These are phyloP conservation scores for Dioszegia hungarica DNA, from an alignment of 768 basidiomycete genomes.

Conservation along the genomic window DNA sequence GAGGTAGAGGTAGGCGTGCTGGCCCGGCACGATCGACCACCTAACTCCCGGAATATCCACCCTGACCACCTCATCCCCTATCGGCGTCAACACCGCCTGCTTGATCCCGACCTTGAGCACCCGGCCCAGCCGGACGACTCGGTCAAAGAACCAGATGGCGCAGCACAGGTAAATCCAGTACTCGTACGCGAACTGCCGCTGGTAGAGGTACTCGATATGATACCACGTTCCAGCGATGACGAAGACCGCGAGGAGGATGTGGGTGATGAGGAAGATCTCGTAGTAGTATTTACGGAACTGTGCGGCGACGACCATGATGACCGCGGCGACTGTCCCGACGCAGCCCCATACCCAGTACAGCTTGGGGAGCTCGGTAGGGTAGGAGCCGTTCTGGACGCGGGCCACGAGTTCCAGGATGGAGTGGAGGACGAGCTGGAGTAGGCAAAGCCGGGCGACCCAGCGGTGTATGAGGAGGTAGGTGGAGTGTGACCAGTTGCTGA, in stretches of 20 bases:
- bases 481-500: slow-evolving; percentile 19
- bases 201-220: slow-evolving; percentile 11
- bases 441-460: slow-evolving; percentile 7
- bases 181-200: slow-evolving; percentile 12
- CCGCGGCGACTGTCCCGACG: slow-evolving; percentile 7
- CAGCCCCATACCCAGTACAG: slow-evolving; percentile 18
- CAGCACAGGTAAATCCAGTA: slow-evolving; percentile 10
- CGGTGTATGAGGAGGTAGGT: slow-evolving; percentile 16
- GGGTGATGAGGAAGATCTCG: slow-evolving; percentile 16
- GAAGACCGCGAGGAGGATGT: slow-evolving; percentile 14
- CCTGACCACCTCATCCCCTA: slow-evolving; percentile 5
- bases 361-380: not conserved
- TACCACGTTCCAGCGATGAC: slow-evolving; percentile 11
- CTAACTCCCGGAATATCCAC: slow-evolving; percentile 9
- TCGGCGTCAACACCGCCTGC: not conserved
- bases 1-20: slow-evolving; percentile 7
- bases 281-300: slow-evolving; percentile 9
- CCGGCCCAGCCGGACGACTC: slow-evolving; percentile 2
- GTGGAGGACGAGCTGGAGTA: slow-evolving; percentile 6
- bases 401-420: not conserved
- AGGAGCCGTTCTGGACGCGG: slow-evolving; percentile 6
- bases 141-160: slow-evolving; percentile 16
- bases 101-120: not conserved
- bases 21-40: not conserved
- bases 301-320: slow-evolving; percentile 6